Conservation (phyloP, 768 basidiomycete genomes). For the Boletus tomentosulus region DNA sequence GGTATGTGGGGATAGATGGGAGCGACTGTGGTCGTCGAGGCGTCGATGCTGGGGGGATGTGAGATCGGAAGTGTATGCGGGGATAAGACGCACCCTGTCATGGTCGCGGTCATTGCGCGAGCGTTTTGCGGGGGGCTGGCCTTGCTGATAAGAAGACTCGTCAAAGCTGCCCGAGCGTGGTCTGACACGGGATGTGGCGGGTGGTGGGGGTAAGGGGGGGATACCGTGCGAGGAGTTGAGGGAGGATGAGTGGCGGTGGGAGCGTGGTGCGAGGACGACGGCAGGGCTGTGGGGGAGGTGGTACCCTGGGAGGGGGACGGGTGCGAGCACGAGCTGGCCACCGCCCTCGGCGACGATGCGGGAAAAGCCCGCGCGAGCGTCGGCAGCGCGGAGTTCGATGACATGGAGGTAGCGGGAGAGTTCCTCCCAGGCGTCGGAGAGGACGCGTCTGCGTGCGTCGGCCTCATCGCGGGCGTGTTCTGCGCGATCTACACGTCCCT, state of each 20-base stretch:
- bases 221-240: constrained; percentile 30
- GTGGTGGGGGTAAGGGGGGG: constrained; percentile 37
- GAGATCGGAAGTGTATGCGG: background rate
- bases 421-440: constrained; percentile 48
- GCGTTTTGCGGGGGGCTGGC: constrained; percentile 49
- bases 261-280: constrained; percentile 26
- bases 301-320: constrained; percentile 29
- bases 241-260: constrained; percentile 21
- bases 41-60: constrained; percentile 14
- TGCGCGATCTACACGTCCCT: constrained; percentile 46
- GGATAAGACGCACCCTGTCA: constrained; percentile 13
- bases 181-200: constrained; percentile 33
- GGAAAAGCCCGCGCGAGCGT: constrained; percentile 46
- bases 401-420: constrained; percentile 45
- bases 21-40: constrained; percentile 24
- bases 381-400: constrained; percentile 43
- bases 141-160: constrained; percentile 13
- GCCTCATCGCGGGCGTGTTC: constrained; percentile 55
- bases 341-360: constrained; percentile 43
- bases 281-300: constrained; percentile 19
- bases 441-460: constrained; percentile 40
- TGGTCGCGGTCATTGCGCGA: constrained; percentile 38
- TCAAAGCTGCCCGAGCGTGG: constrained; percentile 45
- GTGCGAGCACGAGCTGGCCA: constrained; percentile 39
- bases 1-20: constrained; percentile 19